Evolutionary conservation across 2,329 filamentous ascomycete species (phyloP), one percentile per base, ranked within the genome.

Genomic region (Apiospora marii): DNA sequence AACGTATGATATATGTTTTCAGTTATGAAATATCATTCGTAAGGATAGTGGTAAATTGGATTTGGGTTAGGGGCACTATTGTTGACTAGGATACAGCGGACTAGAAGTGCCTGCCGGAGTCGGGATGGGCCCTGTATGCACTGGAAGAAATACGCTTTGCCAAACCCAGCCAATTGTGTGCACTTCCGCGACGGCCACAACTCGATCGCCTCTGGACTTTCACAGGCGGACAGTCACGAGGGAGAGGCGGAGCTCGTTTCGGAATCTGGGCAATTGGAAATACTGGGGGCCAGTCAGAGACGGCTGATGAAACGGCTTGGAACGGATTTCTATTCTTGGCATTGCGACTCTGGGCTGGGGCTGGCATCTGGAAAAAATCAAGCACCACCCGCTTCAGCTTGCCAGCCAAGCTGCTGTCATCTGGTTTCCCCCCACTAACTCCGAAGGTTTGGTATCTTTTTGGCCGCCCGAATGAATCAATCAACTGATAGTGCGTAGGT

Each of bases 251-350:
- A 64, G 41, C 4, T 41, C 8, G 34, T 37, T 64, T 24, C 34
- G 58, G 53, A 58, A 58, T 64, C 34, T 41, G 34, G 58, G 10
- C n/a, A 27, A 24, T 24, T 51, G n/a, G 22, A 14, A 24, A 51
- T 51, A 51, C n/a, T 64, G 34, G 34, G 30, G 58, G 24, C 27
- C 27, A 30, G 27, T 64, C 58, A 41, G 34, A 64, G 34, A 24
- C n/a, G 58, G 34, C 2, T 2, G 58, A 64, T 64, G 58, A 64
- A 64, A 64, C 58, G 58, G 58, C 58, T 64, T 64, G 58, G 58
- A 64, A 64, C 58, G 34, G 8, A 41, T 64, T 64, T 64, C 58
- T 64, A 64, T 64, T 64, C 58, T 64, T 64, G 58, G 58, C 34
- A 24, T 49, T n/a, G 46, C 46, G 46, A 49, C 22, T 22, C 10